Evolutionary conservation across 2,329 filamentous ascomycete genomes (phyloP), one percentile per base, ranked within the genome.

Genomic region (Epichloe uncinata): DNA sequence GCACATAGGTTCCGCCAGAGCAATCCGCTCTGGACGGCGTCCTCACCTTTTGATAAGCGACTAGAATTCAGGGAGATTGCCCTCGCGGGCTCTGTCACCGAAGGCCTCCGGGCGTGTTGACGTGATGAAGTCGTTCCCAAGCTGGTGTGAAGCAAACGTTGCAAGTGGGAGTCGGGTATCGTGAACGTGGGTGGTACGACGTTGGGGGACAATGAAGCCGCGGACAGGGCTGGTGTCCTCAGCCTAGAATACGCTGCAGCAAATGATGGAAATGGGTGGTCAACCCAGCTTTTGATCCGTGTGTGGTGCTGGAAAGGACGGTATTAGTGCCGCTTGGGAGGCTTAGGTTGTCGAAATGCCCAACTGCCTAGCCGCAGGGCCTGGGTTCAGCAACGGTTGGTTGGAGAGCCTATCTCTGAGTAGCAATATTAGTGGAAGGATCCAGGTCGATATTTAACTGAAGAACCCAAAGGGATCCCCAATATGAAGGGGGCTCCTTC

Each of bases 1-100:
- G 78, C 77, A 69, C 80, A 84, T 84, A 77, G 79, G 79, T 79
- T 76, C 79, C 79, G 80, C 82, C 81, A 85, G 82, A 85, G 81
- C 81, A 75, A 77, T 70, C 73, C 80, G 81, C 82, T 78, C 81
- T 81, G 79, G 79, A 81, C 81, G 81, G 77, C 74, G 76, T 76
- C 78, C 73, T 77, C 73, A 69, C 67, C 75, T 72, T 77, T 77
- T 63, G 78, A 72, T 64, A 75, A 75, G 69, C 78, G 70, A 74
- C 77, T 78, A 72, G 71, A 73, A 65, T 48, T 68, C 63, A 62
- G 34, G n/a, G n/a, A 66, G 64, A 67, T 68, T 68, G 73, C 75
- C 75, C 73, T 73, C 67, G 63, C 66, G 73, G 75, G 74, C 74
- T 73, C 67, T 65, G 63, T 66, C 64, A 65, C 63, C 51, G 56